Evolutionary conservation across 2,329 filamentous ascomycete genomes (phyloP).

Genomic region (Sarocladiaceae sp.): DNA sequence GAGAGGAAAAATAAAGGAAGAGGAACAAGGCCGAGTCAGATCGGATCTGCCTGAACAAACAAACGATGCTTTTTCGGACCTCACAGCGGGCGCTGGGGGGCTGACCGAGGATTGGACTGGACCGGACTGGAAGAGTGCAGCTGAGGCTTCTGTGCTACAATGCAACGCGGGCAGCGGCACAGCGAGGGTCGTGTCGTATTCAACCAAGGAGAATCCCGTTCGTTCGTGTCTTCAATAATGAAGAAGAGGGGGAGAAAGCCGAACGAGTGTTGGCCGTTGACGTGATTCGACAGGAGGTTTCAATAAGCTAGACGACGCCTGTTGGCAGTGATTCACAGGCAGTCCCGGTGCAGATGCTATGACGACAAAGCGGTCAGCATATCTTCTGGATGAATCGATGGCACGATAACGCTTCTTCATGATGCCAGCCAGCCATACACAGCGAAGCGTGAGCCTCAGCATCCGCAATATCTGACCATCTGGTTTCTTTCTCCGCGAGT

Average conservation of each 20-base stretch:
- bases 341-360: background rate
- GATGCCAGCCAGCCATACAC: no score
- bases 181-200: background rate
- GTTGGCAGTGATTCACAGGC: slow-evolving; percentile 1
- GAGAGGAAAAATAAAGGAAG: background rate
- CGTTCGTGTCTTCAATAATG: no score
- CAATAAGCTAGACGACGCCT: background rate
- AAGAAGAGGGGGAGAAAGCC: background rate
- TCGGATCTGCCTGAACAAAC: background rate
- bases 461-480: no score
- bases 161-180: slow-evolving; percentile 1
- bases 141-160: slow-evolving; percentile 3
- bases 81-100: background rate
- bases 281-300: slow-evolving; percentile 3
- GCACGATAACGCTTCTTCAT: no score
- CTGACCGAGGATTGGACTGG: no score
- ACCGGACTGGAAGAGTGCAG: background rate
- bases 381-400: no score
- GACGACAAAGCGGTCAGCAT: slow-evolving; percentile 1
- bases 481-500: no score
- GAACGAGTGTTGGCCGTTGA: background rate
- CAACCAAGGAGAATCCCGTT: background rate
- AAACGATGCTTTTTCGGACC: background rate
- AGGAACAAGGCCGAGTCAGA: no score
- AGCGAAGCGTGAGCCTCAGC: no score